Conservation (phyloP, 305 asterid species). For the Solanum aculeatissimum region DNA sequence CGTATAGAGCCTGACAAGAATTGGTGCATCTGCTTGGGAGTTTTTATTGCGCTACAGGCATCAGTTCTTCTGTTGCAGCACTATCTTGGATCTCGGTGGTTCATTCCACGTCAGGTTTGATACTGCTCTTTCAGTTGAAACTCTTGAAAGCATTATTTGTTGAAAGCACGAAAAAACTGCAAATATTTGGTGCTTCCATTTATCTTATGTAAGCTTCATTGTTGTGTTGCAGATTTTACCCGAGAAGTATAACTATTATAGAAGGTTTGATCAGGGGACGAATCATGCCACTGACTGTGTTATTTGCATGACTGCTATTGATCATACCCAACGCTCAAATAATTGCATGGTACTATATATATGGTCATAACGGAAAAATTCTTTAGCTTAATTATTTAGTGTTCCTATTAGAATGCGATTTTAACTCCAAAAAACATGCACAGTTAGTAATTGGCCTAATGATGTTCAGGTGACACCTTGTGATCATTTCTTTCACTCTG, state of each 20-base stretch:
- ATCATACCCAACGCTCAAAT: slow-evolving; percentile 48
- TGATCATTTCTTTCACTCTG: slow-evolving; percentile 91
- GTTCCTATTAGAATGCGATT: background rate
- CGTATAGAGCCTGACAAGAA: slow-evolving; percentile 63
- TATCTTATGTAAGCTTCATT: background rate
- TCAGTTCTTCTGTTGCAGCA: slow-evolving; percentile 78
- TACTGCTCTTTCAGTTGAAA: background rate
- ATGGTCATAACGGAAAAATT: background rate
- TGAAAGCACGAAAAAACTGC: background rate
- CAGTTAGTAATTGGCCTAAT: background rate
- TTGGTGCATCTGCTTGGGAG: slow-evolving; percentile 70
- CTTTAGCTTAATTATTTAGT: background rate
- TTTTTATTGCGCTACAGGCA: slow-evolving; percentile 70
- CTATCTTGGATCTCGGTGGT: slow-evolving; percentile 91
- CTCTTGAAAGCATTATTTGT: background rate
- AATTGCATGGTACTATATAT: slow-evolving; percentile 65
- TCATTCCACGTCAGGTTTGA: slow-evolving; percentile 90
- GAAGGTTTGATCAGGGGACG: slow-evolving; percentile 58
- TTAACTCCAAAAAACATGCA: background rate
- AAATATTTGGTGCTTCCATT: background rate
- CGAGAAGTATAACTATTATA: slow-evolving; percentile 76
- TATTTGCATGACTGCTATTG: slow-evolving; percentile 91
- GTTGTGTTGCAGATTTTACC: slow-evolving; percentile 67
- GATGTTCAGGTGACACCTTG: slow-evolving; percentile 78
- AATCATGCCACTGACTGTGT: slow-evolving; percentile 71